phyloP scores from a whole-genome alignment of 495 filamentous ascomycete species.

The Tuber borchii region DNA sequence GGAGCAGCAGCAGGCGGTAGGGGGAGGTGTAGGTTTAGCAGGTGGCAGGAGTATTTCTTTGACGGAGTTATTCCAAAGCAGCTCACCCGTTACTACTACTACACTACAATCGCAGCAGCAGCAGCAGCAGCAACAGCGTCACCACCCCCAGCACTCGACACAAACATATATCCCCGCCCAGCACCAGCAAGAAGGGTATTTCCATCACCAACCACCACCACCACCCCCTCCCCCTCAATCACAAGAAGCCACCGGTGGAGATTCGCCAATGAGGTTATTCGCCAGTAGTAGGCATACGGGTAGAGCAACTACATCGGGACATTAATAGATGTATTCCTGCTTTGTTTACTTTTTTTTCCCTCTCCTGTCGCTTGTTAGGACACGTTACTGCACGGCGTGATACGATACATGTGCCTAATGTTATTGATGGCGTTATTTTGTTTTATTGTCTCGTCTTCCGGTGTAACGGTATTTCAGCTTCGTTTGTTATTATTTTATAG shows the following conservation, averaged over 20 bases:
- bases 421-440: background rate
- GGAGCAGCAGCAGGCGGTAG: slow-evolving; percentile 7
- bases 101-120: slow-evolving; percentile 8
- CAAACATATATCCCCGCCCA: slow-evolving; percentile 3
- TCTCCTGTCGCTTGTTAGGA: background rate
- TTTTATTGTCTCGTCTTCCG: background rate
- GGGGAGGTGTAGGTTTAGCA: slow-evolving; percentile 5
- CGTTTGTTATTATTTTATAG: background rate
- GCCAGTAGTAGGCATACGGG: slow-evolving; percentile 23
- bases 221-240: slow-evolving; percentile 18
- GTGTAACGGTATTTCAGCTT: background rate
- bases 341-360: background rate
- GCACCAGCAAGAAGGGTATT: background rate
- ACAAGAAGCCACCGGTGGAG: slow-evolving; percentile 3
- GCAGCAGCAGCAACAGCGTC: slow-evolving; percentile 13
- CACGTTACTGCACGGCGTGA: background rate
- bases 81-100: background rate
- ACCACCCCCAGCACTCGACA: slow-evolving; percentile 12
- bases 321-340: background rate
- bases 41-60: slow-evolving; percentile 35
- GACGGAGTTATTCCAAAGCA: slow-evolving; percentile 31
- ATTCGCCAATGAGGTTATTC: slow-evolving; percentile 29
- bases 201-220: slow-evolving; percentile 7
- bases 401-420: background rate
- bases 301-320: slow-evolving; percentile 10